Evolutionary conservation across 2,329 filamentous ascomycete genomes (phyloP).

Genomic region (Domatiomyces catenatus): DNA sequence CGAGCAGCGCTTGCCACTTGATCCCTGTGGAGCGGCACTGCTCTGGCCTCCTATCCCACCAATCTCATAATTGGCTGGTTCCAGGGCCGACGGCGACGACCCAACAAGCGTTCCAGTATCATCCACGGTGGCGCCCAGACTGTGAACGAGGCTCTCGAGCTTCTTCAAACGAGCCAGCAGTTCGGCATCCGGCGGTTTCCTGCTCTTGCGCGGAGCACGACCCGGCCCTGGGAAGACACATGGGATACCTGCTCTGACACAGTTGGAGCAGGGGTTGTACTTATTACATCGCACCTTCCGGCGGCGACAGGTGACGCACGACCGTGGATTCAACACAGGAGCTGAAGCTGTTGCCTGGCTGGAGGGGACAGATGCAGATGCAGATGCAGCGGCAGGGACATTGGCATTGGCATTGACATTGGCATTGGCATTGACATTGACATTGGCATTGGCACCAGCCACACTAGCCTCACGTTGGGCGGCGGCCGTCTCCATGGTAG

Average conservation of each 20-base stretch:
- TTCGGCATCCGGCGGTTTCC: constrained; percentile 44
- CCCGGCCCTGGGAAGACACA: constrained; percentile 49
- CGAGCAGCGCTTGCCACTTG: constrained; percentile 8
- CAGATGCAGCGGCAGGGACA: neutral
- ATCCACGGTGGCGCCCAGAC: constrained; percentile 34
- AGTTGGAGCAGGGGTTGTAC: constrained; percentile 33
- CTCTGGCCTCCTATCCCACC: neutral
- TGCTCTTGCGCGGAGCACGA: constrained; percentile 42
- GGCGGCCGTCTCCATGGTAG: neutral
- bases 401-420: neutral
- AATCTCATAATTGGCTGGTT: constrained; percentile 1
- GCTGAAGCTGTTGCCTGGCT: constrained; percentile 3
- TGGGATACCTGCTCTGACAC: constrained; percentile 36
- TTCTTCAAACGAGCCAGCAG: constrained; percentile 41
- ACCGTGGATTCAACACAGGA: constrained; percentile 23
- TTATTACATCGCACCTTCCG: constrained; percentile 36
- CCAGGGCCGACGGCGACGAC: constrained; percentile 3
- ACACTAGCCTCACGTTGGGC: neutral
- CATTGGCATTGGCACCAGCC: too few species aligned
- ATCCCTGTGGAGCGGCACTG: neutral
- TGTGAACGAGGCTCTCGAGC: constrained; percentile 47
- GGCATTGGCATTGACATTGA: too few species aligned
- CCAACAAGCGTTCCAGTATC: constrained; percentile 15
- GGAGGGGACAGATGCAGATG: neutral
- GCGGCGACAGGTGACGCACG: constrained; percentile 33